Evolutionary conservation across 1,284 basidiomycete genomes (phyloP).

Genomic region (Exsudoporus floridanus): DNA sequence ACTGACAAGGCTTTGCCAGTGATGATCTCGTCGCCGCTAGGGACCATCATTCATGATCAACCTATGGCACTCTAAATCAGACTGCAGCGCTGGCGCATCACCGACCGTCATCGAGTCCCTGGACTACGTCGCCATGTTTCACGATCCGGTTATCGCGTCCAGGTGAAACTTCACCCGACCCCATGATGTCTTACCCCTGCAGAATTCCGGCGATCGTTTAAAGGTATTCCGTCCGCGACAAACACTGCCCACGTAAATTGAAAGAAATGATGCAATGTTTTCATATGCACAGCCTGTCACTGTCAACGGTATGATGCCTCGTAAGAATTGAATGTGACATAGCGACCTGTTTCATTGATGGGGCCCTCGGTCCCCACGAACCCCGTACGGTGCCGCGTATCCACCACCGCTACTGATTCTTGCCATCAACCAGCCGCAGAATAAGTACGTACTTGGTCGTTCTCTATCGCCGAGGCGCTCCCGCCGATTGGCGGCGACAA

Average conservation of each 20-base stretch:
- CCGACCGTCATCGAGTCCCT: neutral
- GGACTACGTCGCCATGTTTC: neutral
- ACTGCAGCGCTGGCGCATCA: neutral
- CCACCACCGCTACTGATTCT: neutral
- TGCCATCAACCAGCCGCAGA: neutral
- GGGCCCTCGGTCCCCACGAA: neutral
- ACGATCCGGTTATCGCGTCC: neutral
- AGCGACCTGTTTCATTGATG: neutral
- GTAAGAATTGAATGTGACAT: neutral
- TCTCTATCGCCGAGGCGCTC: neutral
- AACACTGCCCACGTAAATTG: slow-evolving; percentile 4
- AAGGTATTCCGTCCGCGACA: neutral
- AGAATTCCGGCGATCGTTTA: neutral
- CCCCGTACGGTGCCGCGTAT: neutral
- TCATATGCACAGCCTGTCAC: slow-evolving; percentile 7
- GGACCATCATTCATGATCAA: neutral
- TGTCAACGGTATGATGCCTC: neutral
- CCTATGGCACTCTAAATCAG: neutral
- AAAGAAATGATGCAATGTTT: neutral
- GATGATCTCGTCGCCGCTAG: no score
- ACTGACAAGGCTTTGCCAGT: no score
- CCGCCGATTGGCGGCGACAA: neutral
- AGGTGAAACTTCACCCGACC: neutral
- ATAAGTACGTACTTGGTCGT: slow-evolving; percentile 5
- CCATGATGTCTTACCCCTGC: no score